Conservation (phyloP, 2,329 filamentous ascomycete species). For the Penicillium decumbens region DNA sequence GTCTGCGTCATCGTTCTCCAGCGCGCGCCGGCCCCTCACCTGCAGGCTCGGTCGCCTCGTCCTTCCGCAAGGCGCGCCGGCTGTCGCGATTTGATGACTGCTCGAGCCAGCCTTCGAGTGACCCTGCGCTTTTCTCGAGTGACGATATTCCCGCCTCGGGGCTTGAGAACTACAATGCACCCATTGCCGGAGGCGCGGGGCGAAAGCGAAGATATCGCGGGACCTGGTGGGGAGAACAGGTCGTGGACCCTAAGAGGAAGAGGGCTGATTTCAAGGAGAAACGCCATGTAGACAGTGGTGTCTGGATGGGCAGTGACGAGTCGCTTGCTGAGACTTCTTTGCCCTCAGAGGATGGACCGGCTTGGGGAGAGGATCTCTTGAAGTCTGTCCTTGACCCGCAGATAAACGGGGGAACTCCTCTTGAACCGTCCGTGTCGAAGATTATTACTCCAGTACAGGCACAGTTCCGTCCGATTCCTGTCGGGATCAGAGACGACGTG, state of each 20-base stretch:
- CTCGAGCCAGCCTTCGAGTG: slow-evolving; percentile 40
- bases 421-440: neutral
- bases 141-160: slow-evolving; percentile 45
- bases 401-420: slow-evolving; percentile 1
- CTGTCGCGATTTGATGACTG: slow-evolving; percentile 33
- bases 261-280: slow-evolving; percentile 43
- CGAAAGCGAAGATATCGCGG: slow-evolving; percentile 43
- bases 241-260: slow-evolving; percentile 35
- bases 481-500: slow-evolving; percentile 25
- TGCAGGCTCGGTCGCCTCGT: slow-evolving; percentile 15
- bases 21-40: slow-evolving; percentile 13
- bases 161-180: slow-evolving; percentile 41
- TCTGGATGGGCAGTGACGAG: slow-evolving; percentile 48
- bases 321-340: slow-evolving; percentile 33
- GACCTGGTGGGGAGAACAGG: slow-evolving; percentile 45
- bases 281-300: slow-evolving; percentile 44
- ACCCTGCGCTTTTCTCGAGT: slow-evolving; percentile 47
- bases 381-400: slow-evolving; percentile 23
- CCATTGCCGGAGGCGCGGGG: slow-evolving; percentile 16
- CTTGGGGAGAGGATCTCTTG: slow-evolving; percentile 38
- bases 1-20: slow-evolving; percentile 35
- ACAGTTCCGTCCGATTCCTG: slow-evolving; percentile 14
- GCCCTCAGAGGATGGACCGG: slow-evolving; percentile 33
- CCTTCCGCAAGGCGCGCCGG: slow-evolving; percentile 24
- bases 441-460: neutral